phyloP scores from a whole-genome alignment of 2,329 filamentous ascomycete species.

The Xylaria sp. region DNA sequence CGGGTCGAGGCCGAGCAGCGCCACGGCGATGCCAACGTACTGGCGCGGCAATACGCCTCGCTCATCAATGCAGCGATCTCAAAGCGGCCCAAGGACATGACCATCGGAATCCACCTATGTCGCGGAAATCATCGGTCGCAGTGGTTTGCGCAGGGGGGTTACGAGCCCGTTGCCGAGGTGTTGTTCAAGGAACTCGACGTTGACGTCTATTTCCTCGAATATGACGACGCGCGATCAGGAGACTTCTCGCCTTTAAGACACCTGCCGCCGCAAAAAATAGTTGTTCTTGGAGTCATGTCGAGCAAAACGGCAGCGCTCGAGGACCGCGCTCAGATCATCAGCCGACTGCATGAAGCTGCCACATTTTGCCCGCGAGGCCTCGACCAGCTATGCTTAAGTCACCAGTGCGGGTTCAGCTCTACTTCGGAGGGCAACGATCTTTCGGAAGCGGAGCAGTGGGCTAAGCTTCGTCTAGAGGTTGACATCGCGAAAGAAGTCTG shows the following conservation, averaged over 20 bases:
- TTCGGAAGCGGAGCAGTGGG: conserved; percentile 67
- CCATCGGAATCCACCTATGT: conserved; percentile 67
- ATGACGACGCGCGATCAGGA: conserved; percentile 66
- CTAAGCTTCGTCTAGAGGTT: conserved; percentile 64
- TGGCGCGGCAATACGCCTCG: conserved; percentile 63
- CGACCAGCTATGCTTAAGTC: conserved; percentile 65
- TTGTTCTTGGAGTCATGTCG: conserved; percentile 66
- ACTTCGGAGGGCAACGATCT: conserved; percentile 68
- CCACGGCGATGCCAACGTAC: conserved; percentile 60
- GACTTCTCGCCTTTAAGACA: conserved; percentile 66
- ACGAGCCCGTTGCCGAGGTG: conserved; percentile 68
- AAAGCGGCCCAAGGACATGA: conserved; percentile 64
- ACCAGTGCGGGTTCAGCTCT: conserved; percentile 69
- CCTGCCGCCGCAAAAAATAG: conserved; percentile 64
- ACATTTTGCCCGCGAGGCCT: conserved; percentile 62
- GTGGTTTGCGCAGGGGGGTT: conserved; percentile 68
- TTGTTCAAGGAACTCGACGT: conserved; percentile 67
- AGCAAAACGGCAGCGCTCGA: conserved; percentile 69
- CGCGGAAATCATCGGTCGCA: conserved; percentile 66
- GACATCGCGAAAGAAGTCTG: conserved; percentile 69
- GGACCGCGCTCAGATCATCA: conserved; percentile 54
- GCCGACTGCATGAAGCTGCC: conserved; percentile 58
- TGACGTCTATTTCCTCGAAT: conserved; percentile 70
- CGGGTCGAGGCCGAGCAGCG: conserved; percentile 62
- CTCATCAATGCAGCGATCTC: conserved; percentile 66